These are phyloP conservation scores for Hypoxylon sp. DNA, from an alignment of 2,329 filamentous ascomycete species.

Conservation along the genomic window DNA sequence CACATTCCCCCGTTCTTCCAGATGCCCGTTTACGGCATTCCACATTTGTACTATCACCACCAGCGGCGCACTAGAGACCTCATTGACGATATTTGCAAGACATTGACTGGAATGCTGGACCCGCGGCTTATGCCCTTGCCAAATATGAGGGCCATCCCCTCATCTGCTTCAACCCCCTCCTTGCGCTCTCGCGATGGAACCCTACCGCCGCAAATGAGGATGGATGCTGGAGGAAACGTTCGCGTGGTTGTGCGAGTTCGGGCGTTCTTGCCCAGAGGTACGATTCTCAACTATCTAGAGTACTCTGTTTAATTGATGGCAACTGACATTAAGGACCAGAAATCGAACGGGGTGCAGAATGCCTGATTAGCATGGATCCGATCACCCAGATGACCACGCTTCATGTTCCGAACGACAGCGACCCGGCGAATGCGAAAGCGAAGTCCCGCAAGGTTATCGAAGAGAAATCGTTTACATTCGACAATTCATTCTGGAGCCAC, in stretches of 20 bases:
- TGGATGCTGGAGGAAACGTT: slow-evolving; percentile 81
- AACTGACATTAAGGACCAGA: slow-evolving; percentile 68
- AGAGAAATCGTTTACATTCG: slow-evolving; percentile 94
- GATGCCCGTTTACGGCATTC: slow-evolving; percentile 49
- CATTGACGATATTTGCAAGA: slow-evolving; percentile 40
- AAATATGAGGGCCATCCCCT: slow-evolving; percentile 61
- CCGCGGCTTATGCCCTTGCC: slow-evolving; percentile 63
- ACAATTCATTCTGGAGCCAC: slow-evolving; percentile 99
- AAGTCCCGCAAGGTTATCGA: slow-evolving; percentile 82
- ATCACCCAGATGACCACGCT: slow-evolving; percentile 87
- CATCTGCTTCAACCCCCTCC: slow-evolving; percentile 83
- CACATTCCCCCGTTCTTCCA: slow-evolving; percentile 33
- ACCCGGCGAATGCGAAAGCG: slow-evolving; percentile 68
- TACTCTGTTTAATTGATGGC: neutral
- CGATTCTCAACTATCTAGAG: slow-evolving; percentile 39
- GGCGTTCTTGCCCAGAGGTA: slow-evolving; percentile 84
- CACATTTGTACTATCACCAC: slow-evolving; percentile 41
- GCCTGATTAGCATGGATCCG: slow-evolving; percentile 93
- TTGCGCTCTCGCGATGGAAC: slow-evolving; percentile 79
- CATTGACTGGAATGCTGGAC: slow-evolving; percentile 57
- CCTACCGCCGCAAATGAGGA: slow-evolving; percentile 69
- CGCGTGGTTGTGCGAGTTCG: slow-evolving; percentile 85
- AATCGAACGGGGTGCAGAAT: slow-evolving; percentile 82
- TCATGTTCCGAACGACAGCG: slow-evolving; percentile 73
- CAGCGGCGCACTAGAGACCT: slow-evolving; percentile 47